Evolutionary conservation across 768 basidiomycete genomes (phyloP), one percentile per base, ranked within the genome.

Genomic region (Boletus edulis): DNA sequence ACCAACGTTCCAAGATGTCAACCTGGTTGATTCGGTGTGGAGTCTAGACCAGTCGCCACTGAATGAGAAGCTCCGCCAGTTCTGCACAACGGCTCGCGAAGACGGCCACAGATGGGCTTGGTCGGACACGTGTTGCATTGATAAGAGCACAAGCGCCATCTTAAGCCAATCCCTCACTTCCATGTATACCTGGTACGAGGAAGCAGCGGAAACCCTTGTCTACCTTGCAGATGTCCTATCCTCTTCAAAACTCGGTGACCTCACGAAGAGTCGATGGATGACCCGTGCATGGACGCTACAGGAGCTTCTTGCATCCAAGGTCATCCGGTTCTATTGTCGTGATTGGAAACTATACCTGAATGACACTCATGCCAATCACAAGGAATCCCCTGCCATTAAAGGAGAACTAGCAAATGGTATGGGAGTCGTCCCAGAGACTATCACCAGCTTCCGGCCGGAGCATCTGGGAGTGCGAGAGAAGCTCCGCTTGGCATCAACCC

Each of bases 281-380:
- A 50, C 34, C 5, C 51, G 58, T 18, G 47, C 51, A 7, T 59
- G 58, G 58, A 50, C 58, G 0, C 7, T 58, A 18, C 58, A 61
- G 41, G 60, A 60, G 24, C 35, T 58, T 15, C 59, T 62, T 10
- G 42, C 51, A 6, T 39, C 59, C 1, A 62, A 57, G n/a, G 42
- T 51, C 18, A 31, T 61, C 40, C 32, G 59, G 8, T 62, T 62
- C 29, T 62, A 49, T 8, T 54, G 51, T 15, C 22, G 40, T 3
- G 35, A 54, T 0, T 62, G 61, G 61, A 46, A 52, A 14, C 47
- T 24, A 5, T 62, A 55, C 18, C 47, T 52, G 12, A 39, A 44
- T 7, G 61, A 62, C 22, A 27, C 5, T 3, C 32, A 35, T 2
- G 2, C 37, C 17, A 58, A 62, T 29, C 61, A 62, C 34, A 57